These are phyloP conservation scores for Ophioceras dolichostomum DNA, from an alignment of 2,329 filamentous ascomycete species.

Conservation along the genomic window DNA sequence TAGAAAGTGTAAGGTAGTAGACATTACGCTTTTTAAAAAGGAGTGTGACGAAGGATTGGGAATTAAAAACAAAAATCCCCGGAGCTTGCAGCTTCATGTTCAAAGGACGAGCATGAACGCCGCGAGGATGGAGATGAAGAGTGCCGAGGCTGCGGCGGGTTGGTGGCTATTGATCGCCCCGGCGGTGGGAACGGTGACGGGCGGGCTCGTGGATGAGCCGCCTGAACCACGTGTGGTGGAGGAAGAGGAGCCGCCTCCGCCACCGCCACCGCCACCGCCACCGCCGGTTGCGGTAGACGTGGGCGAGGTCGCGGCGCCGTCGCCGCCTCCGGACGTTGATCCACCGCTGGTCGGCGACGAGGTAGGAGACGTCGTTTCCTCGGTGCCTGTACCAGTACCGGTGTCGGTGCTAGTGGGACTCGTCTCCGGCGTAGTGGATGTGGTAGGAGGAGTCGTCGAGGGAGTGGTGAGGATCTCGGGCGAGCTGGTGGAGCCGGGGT, in stretches of 20 bases:
- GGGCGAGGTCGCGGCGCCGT: background rate
- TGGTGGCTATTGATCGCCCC: too few relatives aligned
- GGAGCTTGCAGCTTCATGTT: background rate
- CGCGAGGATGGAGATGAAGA: background rate
- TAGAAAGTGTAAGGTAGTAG: background rate
- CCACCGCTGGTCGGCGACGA: background rate
- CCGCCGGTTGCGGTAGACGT: too few relatives aligned
- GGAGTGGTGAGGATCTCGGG: conserved; percentile 1
- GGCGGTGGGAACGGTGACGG: too few relatives aligned
- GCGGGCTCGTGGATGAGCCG: background rate
- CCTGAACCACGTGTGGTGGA: too few relatives aligned
- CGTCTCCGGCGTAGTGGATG: background rate
- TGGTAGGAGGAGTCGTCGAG: background rate
- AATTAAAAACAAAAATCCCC: background rate
- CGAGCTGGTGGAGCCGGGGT: background rate
- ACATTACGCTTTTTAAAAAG: background rate
- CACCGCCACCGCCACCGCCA: background rate
- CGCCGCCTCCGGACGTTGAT: too few relatives aligned
- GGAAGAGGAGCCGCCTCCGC: too few relatives aligned
- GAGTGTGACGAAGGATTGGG: background rate
- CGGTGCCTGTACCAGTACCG: background rate
- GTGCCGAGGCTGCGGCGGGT: too few relatives aligned
- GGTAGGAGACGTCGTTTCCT: too few relatives aligned
- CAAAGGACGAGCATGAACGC: background rate
- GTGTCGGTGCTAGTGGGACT: background rate